Percentiles rank a stretch among this genome's conserved stretches.
Evolutionary conservation across 2,329 filamentous ascomycete genomes (phyloP).

Genomic region (Rugonectria rugulosa): DNA sequence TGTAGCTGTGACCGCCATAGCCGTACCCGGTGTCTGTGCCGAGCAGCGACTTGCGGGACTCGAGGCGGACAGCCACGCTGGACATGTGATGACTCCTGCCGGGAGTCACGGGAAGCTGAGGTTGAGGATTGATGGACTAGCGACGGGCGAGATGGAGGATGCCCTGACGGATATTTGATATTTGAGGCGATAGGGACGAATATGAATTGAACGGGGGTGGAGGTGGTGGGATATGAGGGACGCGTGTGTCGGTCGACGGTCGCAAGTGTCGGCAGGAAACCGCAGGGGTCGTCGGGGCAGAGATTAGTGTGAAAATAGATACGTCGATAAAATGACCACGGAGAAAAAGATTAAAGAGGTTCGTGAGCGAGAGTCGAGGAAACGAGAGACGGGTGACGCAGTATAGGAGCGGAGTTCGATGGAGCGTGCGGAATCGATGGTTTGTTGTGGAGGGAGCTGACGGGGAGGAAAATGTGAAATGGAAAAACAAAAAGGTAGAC

Average conservation of each 20-base stretch:
- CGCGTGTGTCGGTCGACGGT: slow-evolving; percentile 13
- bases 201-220: background rate
- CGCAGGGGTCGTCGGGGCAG: slow-evolving; percentile 2
- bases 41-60: slow-evolving; percentile 51
- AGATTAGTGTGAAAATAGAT: background rate
- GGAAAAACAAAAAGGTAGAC: too few species aligned
- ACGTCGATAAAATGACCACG: too few species aligned
- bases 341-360: background rate
- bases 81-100: slow-evolving; percentile 45
- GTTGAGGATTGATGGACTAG: slow-evolving; percentile 11
- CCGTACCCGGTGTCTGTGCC: slow-evolving; percentile 49
- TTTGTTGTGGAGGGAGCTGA: slow-evolving; percentile 9
- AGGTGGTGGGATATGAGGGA: slow-evolving; percentile 5
- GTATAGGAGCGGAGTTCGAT: slow-evolving; percentile 11
- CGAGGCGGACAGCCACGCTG: slow-evolving; percentile 50
- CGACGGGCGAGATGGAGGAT: slow-evolving; percentile 8
- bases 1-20: slow-evolving; percentile 45
- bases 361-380: slow-evolving; percentile 6
- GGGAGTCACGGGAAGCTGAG: slow-evolving; percentile 43
- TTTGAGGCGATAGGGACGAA: background rate
- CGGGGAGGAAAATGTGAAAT: too few species aligned
- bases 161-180: background rate
- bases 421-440: slow-evolving; percentile 4
- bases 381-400: slow-evolving; percentile 22
- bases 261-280: slow-evolving; percentile 2